Evolutionary conservation across 768 basidiomycete genomes (phyloP).

Genomic region (Suillus sp.): DNA sequence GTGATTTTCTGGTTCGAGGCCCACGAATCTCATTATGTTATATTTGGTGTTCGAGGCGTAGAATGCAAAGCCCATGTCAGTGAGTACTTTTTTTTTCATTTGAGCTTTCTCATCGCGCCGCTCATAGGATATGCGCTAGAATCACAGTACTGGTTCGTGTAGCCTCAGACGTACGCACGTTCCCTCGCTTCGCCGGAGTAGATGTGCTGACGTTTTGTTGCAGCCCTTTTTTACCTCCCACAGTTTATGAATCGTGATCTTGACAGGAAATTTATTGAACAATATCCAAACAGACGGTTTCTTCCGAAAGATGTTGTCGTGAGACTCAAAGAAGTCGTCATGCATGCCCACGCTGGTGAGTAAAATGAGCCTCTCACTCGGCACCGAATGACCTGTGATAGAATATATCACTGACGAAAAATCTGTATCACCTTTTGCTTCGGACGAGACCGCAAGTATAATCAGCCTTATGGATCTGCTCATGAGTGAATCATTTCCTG

Average conservation of each 20-base stretch:
- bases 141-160: background rate
- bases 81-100: background rate
- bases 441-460: slow-evolving; percentile 39
- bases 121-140: background rate
- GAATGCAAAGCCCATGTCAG: too few relatives aligned
- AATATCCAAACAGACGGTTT: slow-evolving; percentile 11
- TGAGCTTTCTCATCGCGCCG: background rate
- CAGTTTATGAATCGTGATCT: background rate
- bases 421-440: slow-evolving; percentile 35
- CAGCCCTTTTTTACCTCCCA: background rate
- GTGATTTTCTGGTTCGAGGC: too few relatives aligned
- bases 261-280: background rate
- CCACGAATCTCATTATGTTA: too few relatives aligned
- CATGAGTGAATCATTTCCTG: slow-evolving; percentile 27
- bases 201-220: background rate
- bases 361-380: background rate
- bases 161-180: background rate
- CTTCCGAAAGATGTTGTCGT: background rate
- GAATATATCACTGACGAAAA: slow-evolving; percentile 22
- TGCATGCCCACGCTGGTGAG: slow-evolving; percentile 12
- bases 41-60: too few relatives aligned
- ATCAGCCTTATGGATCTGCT: slow-evolving; percentile 31
- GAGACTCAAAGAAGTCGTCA: background rate
- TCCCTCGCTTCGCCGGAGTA: background rate
- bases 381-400: slow-evolving; percentile 33